Conservation (phyloP, 1,139 yeast genomes). For the Kluyveromyces sp. region DNA sequence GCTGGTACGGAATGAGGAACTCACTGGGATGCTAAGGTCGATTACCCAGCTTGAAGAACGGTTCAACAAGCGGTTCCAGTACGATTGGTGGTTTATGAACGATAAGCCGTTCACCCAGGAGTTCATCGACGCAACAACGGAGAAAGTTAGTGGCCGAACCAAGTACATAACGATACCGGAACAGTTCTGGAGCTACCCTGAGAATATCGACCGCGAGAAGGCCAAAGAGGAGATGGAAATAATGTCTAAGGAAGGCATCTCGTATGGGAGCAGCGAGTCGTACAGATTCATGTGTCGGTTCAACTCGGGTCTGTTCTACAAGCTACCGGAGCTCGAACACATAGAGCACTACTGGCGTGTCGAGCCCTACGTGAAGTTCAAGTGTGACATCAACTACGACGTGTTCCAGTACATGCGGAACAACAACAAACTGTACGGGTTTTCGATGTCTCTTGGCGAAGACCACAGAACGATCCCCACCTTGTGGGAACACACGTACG, state of each 20-base stretch:
- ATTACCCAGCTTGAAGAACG: conserved; percentile 71
- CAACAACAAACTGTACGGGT: conserved; percentile 68
- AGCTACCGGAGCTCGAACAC: conserved; percentile 57
- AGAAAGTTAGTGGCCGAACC: conserved; percentile 47
- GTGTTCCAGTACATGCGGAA: conserved; percentile 77
- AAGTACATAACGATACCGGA: conserved; percentile 33
- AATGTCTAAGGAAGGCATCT: conserved; percentile 35
- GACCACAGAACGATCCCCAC: conserved; percentile 73
- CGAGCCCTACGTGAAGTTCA: conserved; percentile 84
- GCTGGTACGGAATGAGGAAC: conserved; percentile 67
- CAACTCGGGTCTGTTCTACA: conserved; percentile 70
- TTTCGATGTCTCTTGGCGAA: conserved; percentile 68
- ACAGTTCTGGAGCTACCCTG: conserved; percentile 32
- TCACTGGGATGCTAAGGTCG: conserved; percentile 59
- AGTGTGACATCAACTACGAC: conserved; percentile 84
- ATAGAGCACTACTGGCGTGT: conserved; percentile 93
- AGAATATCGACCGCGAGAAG: conserved; percentile 17
- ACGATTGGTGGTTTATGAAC: conserved; percentile 84
- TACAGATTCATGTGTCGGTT: conserved; percentile 69
- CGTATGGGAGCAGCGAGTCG: conserved; percentile 72
- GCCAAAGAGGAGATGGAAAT: not conserved
- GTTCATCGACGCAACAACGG: conserved; percentile 45
- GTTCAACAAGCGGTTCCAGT: conserved; percentile 83
- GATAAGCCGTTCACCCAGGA: conserved; percentile 63
- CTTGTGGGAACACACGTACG: conserved; percentile 60